Evolutionary conservation across 2,329 filamentous ascomycete genomes (phyloP).

Genomic region (Blastomyces silverae): DNA sequence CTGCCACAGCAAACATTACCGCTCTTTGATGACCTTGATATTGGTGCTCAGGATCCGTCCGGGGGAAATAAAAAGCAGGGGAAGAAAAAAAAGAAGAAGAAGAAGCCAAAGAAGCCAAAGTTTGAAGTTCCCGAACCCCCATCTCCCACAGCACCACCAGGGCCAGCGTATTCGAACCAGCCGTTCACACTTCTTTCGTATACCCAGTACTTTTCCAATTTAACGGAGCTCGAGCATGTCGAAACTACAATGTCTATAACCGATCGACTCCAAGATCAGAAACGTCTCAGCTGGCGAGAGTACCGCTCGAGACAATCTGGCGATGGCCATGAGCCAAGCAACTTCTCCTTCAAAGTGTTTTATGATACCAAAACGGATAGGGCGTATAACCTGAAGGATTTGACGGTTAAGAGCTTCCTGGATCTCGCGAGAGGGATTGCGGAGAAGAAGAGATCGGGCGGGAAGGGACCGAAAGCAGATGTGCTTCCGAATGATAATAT

Average conservation of each 20-base stretch:
- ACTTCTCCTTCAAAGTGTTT: slow-evolving; percentile 62
- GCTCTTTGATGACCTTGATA: neutral
- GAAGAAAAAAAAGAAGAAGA: slow-evolving; percentile 36
- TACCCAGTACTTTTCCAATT: slow-evolving; percentile 87
- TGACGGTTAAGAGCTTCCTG: slow-evolving; percentile 77
- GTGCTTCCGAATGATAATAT: neutral
- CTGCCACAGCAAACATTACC: neutral
- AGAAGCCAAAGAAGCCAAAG: slow-evolving; percentile 48
- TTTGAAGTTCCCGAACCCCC: slow-evolving; percentile 65
- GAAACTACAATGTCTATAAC: slow-evolving; percentile 32
- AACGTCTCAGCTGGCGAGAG: slow-evolving; percentile 39
- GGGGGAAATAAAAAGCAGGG: neutral
- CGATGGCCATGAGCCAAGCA: slow-evolving; percentile 36
- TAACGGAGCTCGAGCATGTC: slow-evolving; percentile 82
- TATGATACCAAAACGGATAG: slow-evolving; percentile 77
- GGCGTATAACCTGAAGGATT: slow-evolving; percentile 66
- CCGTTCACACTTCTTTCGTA: slow-evolving; percentile 71
- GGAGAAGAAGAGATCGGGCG: slow-evolving; percentile 47
- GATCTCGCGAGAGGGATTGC: slow-evolving; percentile 75
- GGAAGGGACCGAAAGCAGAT: neutral
- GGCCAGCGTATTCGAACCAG: slow-evolving; percentile 85
- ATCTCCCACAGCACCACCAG: slow-evolving; percentile 64
- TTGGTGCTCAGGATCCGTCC: neutral
- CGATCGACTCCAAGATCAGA: slow-evolving; percentile 24
- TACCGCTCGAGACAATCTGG: slow-evolving; percentile 45